phyloP scores from a whole-genome alignment of 192 early-diverging fungal species.

The Endogone sp. region DNA sequence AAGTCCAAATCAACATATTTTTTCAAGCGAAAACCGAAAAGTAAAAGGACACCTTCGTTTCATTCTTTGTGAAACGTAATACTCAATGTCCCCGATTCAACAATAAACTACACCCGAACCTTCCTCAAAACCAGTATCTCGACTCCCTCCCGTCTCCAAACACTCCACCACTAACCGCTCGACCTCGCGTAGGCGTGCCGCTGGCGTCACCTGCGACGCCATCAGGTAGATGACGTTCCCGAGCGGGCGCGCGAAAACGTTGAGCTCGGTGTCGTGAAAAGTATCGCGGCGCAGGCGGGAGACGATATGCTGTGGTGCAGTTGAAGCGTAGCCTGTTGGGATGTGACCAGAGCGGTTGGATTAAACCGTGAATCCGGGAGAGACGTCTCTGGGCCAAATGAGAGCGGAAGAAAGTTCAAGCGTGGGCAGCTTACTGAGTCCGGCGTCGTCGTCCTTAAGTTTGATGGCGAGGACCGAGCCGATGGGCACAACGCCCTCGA shows the following conservation, averaged over 20 bases:
- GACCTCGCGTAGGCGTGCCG: conserved; percentile 34
- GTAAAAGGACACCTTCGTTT: too few relatives aligned
- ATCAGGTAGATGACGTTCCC: conserved; percentile 82
- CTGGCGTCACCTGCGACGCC: conserved; percentile 48
- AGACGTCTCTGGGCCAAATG: too few relatives aligned
- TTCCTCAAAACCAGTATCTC: not conserved
- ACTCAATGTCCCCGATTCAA: too few relatives aligned
- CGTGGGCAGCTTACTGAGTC: not conserved
- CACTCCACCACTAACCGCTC: conserved; percentile 36
- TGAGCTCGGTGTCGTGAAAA: conserved; percentile 24
- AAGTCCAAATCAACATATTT: too few relatives aligned
- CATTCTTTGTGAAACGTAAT: too few relatives aligned
- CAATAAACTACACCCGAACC: not conserved
- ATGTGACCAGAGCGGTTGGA: not conserved
- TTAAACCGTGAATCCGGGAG: not conserved
- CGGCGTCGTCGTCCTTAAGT: conserved; percentile 30
- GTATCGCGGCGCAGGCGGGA: conserved; percentile 23
- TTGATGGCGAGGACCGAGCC: conserved; percentile 69
- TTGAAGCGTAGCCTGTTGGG: conserved; percentile 48
- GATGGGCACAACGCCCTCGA: conserved; percentile 62
- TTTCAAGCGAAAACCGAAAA: too few relatives aligned
- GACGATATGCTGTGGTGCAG: conserved; percentile 28
- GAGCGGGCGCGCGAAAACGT: conserved; percentile 62
- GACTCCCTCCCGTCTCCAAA: not conserved
- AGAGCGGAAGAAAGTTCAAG: not conserved